phyloP scores from a whole-genome alignment of 257 asterid genomes.

The Nicotiana attenuata region DNA sequence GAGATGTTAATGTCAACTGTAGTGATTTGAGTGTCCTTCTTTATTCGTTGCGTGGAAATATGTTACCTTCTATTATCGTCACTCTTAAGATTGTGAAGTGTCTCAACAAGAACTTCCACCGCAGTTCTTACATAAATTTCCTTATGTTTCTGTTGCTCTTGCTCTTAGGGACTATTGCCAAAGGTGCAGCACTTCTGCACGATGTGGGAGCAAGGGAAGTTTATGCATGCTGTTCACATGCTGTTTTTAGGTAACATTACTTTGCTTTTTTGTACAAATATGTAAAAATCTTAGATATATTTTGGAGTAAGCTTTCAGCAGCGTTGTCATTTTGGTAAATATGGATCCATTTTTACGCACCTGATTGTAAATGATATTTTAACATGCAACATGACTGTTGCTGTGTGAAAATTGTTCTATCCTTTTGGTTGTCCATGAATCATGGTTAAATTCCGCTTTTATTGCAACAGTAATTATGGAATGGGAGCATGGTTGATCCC shows the following conservation, averaged over 20 bases:
- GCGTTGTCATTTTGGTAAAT: not conserved
- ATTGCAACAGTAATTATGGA: not conserved
- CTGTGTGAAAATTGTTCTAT: not conserved
- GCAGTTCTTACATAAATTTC: not conserved
- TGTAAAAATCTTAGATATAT: not conserved
- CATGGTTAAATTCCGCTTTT: not conserved
- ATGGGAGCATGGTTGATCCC: not conserved
- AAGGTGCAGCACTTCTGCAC: constrained; percentile 86
- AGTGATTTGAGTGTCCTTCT: not conserved
- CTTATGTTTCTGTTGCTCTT: not conserved
- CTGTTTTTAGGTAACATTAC: constrained; percentile 68
- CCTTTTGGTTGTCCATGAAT: not conserved
- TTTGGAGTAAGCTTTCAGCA: constrained; percentile 1
- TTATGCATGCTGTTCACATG: constrained; percentile 89
- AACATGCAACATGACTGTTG: not conserved
- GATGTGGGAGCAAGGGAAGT: constrained; percentile 93
- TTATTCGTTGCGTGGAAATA: not conserved
- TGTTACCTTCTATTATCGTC: not conserved
- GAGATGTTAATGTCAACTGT: not conserved
- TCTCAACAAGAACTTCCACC: not conserved
- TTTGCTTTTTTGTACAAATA: not conserved
- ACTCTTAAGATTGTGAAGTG: not conserved
- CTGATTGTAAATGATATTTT: not conserved
- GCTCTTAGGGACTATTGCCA: constrained; percentile 69
- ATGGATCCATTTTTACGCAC: not conserved